phyloP scores from a whole-genome alignment of 345 rosid genomes.

The Populus euphratica region DNA sequence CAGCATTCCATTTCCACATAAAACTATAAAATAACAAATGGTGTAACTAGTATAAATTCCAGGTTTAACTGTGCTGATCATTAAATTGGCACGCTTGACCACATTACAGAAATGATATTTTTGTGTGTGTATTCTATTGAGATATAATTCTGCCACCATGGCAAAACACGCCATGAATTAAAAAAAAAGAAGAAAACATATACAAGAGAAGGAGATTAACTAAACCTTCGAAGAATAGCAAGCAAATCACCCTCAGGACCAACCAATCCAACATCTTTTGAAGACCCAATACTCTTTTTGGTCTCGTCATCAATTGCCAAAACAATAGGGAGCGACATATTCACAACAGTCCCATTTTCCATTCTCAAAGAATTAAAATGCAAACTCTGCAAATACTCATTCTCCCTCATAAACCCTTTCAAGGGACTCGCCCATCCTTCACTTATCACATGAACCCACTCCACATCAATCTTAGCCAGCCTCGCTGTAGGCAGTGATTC shows the following conservation, averaged over 20 bases:
- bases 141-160: background rate
- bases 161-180: background rate
- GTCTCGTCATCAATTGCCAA: slow-evolving; percentile 81
- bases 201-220: background rate
- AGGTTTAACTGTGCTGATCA: background rate
- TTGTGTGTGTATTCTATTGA: background rate
- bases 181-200: background rate
- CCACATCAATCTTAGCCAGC: slow-evolving; percentile 69
- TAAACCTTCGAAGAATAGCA: slow-evolving; percentile 68
- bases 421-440: slow-evolving; percentile 98
- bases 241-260: slow-evolving; percentile 58
- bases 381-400: slow-evolving; percentile 82
- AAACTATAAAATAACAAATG: background rate
- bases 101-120: background rate
- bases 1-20: background rate
- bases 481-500: slow-evolving; percentile 60
- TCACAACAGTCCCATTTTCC: slow-evolving; percentile 57
- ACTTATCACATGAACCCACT: slow-evolving; percentile 92
- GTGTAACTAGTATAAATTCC: background rate
- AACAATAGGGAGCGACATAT: slow-evolving; percentile 96
- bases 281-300: slow-evolving; percentile 61
- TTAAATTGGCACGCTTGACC: background rate
- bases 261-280: slow-evolving; percentile 53
- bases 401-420: slow-evolving; percentile 91
- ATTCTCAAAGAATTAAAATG: slow-evolving; percentile 72